A percentile compares a stretch with the other conserved stretches of the same genome.
Evolutionary conservation across 768 basidiomycete species (phyloP).

Genomic region (Boletus subparvulus): DNA sequence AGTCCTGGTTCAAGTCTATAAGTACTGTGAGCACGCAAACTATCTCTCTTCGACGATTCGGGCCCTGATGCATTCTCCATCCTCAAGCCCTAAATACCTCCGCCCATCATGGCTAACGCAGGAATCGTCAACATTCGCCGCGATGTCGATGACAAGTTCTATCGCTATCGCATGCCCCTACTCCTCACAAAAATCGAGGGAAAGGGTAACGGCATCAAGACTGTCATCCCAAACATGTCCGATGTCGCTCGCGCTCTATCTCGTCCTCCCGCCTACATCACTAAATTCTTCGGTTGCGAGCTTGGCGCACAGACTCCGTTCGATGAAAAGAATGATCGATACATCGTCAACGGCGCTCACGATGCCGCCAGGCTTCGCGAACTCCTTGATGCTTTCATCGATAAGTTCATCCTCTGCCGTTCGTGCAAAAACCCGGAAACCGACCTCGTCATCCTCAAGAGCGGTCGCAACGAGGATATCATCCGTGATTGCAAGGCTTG

Average conservation of each 20-base stretch:
- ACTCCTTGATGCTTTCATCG: constrained; percentile 95
- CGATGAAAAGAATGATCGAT: constrained; percentile 95
- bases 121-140: constrained; percentile 91
- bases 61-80: not conserved
- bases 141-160: constrained; percentile 96
- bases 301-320: constrained; percentile 96
- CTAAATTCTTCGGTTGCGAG: constrained; percentile 99
- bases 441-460: constrained; percentile 86
- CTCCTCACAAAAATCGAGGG: constrained; percentile 97
- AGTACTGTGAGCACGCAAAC: constrained; percentile 45
- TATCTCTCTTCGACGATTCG: not conserved
- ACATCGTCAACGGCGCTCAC: constrained; percentile 98
- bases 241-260: constrained; percentile 95
- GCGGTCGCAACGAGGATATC: constrained; percentile 78
- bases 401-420: constrained; percentile 96
- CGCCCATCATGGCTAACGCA: constrained; percentile 79
- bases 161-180: constrained; percentile 96
- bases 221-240: constrained; percentile 97
- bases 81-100: constrained; percentile 55
- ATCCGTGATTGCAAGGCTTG: constrained; percentile 98
- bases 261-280: constrained; percentile 93
- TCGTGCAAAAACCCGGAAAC: constrained; percentile 99
- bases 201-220: constrained; percentile 99
- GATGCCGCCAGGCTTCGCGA: constrained; percentile 89
- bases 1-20: constrained; percentile 49